Evolutionary conservation across 306 rosid species (phyloP).

Genomic region (Sphenostylis stenocarpa): DNA sequence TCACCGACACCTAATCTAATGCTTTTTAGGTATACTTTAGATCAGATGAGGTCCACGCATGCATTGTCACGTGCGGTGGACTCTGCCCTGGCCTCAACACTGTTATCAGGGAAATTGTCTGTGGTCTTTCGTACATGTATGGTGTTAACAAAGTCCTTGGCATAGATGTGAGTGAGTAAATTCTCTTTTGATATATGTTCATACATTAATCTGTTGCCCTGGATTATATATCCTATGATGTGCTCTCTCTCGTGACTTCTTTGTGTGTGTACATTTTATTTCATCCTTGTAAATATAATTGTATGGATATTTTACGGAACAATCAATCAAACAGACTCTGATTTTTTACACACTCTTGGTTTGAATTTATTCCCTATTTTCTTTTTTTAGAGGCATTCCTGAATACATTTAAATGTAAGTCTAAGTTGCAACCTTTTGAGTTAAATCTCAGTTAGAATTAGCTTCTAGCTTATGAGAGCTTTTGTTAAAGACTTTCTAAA

Average conservation of each 20-base stretch:
- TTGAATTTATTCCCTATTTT: not conserved
- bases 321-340: not conserved
- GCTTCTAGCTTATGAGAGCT: not conserved
- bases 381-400: not conserved
- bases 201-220: conserved; percentile 18
- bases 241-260: not conserved
- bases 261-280: not conserved
- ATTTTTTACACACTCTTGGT: not conserved
- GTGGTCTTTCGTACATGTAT: conserved; percentile 89
- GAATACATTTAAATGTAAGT: not conserved
- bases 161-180: conserved; percentile 65
- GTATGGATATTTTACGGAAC: not conserved
- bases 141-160: conserved; percentile 86
- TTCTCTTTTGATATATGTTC: conserved; percentile 22
- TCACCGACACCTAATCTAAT: not conserved
- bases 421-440: not conserved
- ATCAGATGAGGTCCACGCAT: conserved; percentile 80
- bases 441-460: not conserved
- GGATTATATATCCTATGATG: not conserved
- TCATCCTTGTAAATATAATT: not conserved
- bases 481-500: not conserved
- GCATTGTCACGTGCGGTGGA: conserved; percentile 97
- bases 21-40: conserved; percentile 71
- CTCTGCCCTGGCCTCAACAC: conserved; percentile 99
- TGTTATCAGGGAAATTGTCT: conserved; percentile 90